Evolutionary conservation across 352 stramenopile genomes (phyloP), one percentile per base, ranked within the genome.

Genomic region (Globisporangium canariense): DNA sequence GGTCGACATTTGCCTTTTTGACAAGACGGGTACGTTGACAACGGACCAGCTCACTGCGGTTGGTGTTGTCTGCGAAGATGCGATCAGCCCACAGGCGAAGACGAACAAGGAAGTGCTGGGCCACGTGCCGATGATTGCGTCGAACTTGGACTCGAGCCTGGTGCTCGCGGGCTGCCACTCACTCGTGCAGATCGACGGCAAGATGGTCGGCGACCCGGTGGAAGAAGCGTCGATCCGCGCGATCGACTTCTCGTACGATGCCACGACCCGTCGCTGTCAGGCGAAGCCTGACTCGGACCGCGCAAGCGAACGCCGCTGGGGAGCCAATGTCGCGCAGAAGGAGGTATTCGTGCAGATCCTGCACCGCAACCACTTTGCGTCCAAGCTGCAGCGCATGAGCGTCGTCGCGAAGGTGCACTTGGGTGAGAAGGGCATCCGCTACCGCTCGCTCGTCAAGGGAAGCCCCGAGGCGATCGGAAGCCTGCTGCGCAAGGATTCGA

Each of bases 21-120:
- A 99, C 75, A 99, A 99, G 78, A 99, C 97, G 0, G 98, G 98
- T 30, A 99, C 97, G 7, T 74, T 99, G 40, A 99, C 97, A 0
- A 98, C 88, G 25, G 97, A 99, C 73, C 88, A 98, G 67, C 89
- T 99, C 60, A 94, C 88, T 34, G 81, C 98, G 1, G 83, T 93
- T 58, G 97, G 97, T 55, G 93, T 99, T 3, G 88, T 96, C 0
- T 93, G 88, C 47, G 76, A 94, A 60, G 85, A 94, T 64, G 78
- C 79, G 2, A 88, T 66, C 0, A 69, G 51, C 14, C 46, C 61
- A 4, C 46, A 67, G 49, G 65, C 65, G 1, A 73, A 71, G 46
- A 50, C 72, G 20, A 81, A 79, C 43, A 68, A 86, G 50, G 80
- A 90, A 9, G 73, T 93, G 18, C 47, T 86, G 32, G 62, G 64